Evolutionary conservation across 345 rosid genomes (phyloP).

Genomic region (Punica granatum): DNA sequence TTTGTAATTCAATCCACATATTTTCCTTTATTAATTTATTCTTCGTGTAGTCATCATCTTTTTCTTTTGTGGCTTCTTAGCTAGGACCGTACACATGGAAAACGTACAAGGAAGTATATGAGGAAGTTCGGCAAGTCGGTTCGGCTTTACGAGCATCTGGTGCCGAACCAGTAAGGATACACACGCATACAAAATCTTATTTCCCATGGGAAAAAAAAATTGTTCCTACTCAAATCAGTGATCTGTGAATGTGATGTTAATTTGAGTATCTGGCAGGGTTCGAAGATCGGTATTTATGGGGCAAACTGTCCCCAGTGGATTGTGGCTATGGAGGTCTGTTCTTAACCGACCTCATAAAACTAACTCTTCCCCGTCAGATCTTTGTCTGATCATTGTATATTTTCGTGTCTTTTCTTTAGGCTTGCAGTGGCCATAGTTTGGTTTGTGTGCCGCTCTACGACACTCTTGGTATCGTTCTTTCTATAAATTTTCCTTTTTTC

Average conservation of each 20-base stretch:
- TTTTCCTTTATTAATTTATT: neutral
- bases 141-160: conserved; percentile 78
- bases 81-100: conserved; percentile 89
- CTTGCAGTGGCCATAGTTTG: conserved; percentile 72
- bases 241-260: neutral
- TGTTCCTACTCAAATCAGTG: neutral
- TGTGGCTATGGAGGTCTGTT: conserved; percentile 83
- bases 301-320: conserved; percentile 94
- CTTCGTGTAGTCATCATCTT: neutral
- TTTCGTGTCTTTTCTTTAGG: conserved; percentile 27
- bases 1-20: neutral
- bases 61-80: conserved; percentile 20
- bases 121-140: conserved; percentile 69
- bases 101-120: conserved; percentile 69
- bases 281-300: conserved; percentile 83
- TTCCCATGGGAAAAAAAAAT: neutral
- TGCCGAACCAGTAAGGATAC: conserved; percentile 66
- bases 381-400: neutral
- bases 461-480: conserved; percentile 61
- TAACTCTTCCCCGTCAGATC: too few relatives aligned
- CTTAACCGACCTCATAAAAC: neutral
- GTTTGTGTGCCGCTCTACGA: conserved; percentile 94
- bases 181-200: neutral
- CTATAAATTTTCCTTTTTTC: neutral
- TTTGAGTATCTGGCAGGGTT: conserved; percentile 67